These are phyloP conservation scores for Aspergillus sclerotiicarbonarius DNA, from an alignment of 495 filamentous ascomycete genomes.

Conservation along the genomic window DNA sequence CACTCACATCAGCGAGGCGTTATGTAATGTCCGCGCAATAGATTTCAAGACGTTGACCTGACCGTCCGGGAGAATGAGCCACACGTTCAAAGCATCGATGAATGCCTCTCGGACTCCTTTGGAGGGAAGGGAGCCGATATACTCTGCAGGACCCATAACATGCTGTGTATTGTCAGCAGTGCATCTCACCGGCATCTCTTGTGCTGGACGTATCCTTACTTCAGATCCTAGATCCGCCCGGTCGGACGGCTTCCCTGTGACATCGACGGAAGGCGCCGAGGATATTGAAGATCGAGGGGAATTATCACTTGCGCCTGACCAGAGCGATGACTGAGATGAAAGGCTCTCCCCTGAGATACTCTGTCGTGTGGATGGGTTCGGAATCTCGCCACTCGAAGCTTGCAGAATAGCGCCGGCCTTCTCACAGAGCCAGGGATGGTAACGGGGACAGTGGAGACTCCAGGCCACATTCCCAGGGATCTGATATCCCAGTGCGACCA, in stretches of 20 bases:
- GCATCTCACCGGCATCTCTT: too few species aligned
- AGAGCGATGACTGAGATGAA: slow-evolving; percentile 4
- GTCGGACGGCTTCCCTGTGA: background rate
- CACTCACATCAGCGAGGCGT: slow-evolving; percentile 22
- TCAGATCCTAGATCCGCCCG: background rate
- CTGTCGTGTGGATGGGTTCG: background rate
- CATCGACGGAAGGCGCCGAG: background rate
- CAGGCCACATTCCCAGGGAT: slow-evolving; percentile 26
- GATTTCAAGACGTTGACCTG: slow-evolving; percentile 15
- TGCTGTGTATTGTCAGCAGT: background rate
- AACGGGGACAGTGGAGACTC: slow-evolving; percentile 25
- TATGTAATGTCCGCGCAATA: slow-evolving; percentile 20
- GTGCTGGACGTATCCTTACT: slow-evolving; percentile 1
- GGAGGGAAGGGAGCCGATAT: slow-evolving; percentile 21
- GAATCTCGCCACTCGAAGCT: background rate
- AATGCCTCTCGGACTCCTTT: slow-evolving; percentile 22
- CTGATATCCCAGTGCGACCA: slow-evolving; percentile 18
- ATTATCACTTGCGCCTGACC: background rate
- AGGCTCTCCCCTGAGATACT: slow-evolving; percentile 1
- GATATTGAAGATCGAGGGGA: slow-evolving; percentile 9
- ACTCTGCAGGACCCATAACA: slow-evolving; percentile 14
- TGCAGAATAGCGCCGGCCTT: slow-evolving; percentile 11
- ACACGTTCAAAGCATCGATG: slow-evolving; percentile 23
- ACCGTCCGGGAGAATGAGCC: slow-evolving; percentile 13
- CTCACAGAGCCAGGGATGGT: slow-evolving; percentile 20